These are phyloP conservation scores for Vaccinium darrowii DNA, from an alignment of 148 eudicot genomes.

Conservation along the genomic window DNA sequence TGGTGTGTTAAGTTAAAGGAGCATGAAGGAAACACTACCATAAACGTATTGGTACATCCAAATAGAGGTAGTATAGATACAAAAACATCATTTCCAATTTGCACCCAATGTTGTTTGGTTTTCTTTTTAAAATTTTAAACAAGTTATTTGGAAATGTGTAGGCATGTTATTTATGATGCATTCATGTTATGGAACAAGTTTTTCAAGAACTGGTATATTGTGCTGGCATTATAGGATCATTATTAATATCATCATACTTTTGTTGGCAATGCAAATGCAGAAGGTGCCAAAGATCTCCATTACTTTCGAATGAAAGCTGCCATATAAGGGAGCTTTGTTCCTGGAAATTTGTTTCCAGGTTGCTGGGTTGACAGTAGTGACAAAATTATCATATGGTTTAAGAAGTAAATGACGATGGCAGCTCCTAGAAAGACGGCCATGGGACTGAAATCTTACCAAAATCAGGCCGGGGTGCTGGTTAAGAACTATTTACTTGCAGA, in stretches of 20 bases:
- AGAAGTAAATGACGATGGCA: slow-evolving; percentile 36
- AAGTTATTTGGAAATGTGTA: not conserved
- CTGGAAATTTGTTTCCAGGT: slow-evolving; percentile 20
- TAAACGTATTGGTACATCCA: not conserved
- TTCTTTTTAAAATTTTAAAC: too few relatives aligned
- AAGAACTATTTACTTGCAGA: slow-evolving; percentile 78
- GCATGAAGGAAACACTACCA: not conserved
- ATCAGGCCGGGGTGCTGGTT: slow-evolving; percentile 71
- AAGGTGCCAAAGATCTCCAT: not conserved
- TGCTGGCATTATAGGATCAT: not conserved
- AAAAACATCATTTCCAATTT: not conserved
- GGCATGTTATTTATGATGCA: not conserved
- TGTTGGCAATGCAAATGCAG: not conserved
- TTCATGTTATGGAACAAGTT: not conserved
- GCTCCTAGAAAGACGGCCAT: slow-evolving; percentile 49
- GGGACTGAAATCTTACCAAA: slow-evolving; percentile 71
- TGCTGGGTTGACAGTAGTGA: slow-evolving; percentile 10
- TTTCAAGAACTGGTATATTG: not conserved
- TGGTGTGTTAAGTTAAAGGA: not conserved
- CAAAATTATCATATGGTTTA: slow-evolving; percentile 21
- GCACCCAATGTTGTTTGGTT: not conserved
- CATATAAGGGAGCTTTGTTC: not conserved
- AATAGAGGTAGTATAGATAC: not conserved
- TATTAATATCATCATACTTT: not conserved
- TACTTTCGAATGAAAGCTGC: not conserved